phyloP scores from a whole-genome alignment of 176 grass and related monocot species.

The Carex kokanica region DNA sequence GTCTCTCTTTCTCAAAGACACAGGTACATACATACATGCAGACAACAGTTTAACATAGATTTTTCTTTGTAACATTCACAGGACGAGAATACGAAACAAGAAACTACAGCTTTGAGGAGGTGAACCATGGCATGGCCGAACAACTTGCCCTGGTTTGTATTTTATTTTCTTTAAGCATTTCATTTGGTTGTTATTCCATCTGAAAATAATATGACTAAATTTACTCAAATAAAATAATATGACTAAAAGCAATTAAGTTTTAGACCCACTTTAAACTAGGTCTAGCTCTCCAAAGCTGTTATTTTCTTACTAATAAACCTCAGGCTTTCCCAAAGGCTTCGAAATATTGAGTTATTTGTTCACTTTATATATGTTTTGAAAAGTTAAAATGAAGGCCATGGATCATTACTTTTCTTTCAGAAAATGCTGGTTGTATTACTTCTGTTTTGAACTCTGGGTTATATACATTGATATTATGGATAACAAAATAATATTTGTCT shows the following conservation, averaged over 20 bases:
- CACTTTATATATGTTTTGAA: neutral
- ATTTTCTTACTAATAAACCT: neutral
- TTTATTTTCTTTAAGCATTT: conserved; percentile 22
- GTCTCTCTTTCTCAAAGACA: conserved; percentile 27
- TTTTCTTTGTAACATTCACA: conserved; percentile 31
- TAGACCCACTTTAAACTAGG: neutral
- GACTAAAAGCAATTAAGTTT: neutral
- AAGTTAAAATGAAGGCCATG: neutral
- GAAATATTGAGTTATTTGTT: neutral
- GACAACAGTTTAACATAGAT: neutral
- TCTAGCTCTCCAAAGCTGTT: neutral
- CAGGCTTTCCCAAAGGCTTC: neutral
- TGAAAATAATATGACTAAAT: neutral
- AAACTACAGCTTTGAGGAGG: conserved; percentile 96
- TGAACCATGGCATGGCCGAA: conserved; percentile 80
- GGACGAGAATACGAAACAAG: conserved; percentile 90
- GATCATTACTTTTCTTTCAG: neutral
- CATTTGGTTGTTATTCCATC: neutral
- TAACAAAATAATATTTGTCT: neutral
- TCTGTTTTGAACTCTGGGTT: neutral
- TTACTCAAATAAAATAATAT: neutral
- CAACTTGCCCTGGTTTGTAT: conserved; percentile 75
- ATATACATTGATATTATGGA: neutral
- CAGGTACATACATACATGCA: neutral
- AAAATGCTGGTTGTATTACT: neutral